Percentiles rank a stretch among this genome's conserved stretches.
Evolutionary conservation across 2,329 filamentous ascomycete genomes (phyloP).

Genomic region (Metarhizium brunneum): DNA sequence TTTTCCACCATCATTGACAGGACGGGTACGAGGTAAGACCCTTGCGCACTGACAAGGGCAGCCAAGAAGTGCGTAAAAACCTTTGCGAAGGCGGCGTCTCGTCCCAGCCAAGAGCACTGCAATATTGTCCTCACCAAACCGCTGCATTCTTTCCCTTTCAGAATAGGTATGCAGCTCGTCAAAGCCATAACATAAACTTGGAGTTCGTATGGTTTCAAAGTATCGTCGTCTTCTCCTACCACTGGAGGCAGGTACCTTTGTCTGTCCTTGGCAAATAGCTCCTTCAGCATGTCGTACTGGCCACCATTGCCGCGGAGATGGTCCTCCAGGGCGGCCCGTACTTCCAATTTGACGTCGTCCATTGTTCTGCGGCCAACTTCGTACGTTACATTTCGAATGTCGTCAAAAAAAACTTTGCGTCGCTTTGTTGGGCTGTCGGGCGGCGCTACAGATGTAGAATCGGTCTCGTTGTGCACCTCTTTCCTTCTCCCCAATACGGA

Average conservation of each 20-base stretch:
- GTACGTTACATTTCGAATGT: slow-evolving; percentile 46
- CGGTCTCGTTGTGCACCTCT: slow-evolving; percentile 32
- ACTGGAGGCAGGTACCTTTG: slow-evolving; percentile 29
- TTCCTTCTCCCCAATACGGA: slow-evolving; percentile 36
- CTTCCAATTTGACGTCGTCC: slow-evolving; percentile 46
- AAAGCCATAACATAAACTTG: slow-evolving; percentile 55
- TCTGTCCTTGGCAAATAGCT: slow-evolving; percentile 44
- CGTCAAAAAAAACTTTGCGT: slow-evolving; percentile 49
- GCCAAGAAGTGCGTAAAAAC: slow-evolving; percentile 60
- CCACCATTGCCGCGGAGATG: slow-evolving; percentile 49
- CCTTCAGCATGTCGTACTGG: slow-evolving; percentile 52
- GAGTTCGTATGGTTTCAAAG: slow-evolving; percentile 44
- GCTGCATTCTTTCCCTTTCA: slow-evolving; percentile 49
- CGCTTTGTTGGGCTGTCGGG: slow-evolving; percentile 40
- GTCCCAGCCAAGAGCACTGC: slow-evolving; percentile 55
- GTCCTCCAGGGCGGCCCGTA: slow-evolving; percentile 45
- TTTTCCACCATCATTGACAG: slow-evolving; percentile 74
- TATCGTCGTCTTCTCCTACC: slow-evolving; percentile 37
- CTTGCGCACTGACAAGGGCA: slow-evolving; percentile 72
- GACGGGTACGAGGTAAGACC: slow-evolving; percentile 64
- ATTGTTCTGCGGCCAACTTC: slow-evolving; percentile 43
- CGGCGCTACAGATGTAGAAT: slow-evolving; percentile 25
- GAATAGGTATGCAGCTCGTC: slow-evolving; percentile 48
- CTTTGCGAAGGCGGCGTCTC: slow-evolving; percentile 55
- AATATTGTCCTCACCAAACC: slow-evolving; percentile 50